Base-by-base conservation (phyloP, 148 eudicot species). In the Rhododendron molle region DNA sequence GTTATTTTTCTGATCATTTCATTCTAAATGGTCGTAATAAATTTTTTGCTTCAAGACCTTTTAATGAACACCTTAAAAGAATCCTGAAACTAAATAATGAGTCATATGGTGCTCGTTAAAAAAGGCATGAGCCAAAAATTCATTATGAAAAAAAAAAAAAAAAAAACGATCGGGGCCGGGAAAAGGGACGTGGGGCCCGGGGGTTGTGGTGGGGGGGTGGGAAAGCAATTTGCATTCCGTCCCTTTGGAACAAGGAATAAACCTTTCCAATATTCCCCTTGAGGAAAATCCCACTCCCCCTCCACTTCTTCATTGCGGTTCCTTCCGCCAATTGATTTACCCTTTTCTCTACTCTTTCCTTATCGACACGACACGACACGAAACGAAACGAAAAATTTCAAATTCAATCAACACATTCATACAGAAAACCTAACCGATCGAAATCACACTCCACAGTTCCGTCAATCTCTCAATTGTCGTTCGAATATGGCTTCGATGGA, bases 401-500 rank as follows among this genome's bases (percentile, higher is more conserved):
- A 69, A 69, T 69, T 69, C 34, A 28, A 69, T 69, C 34, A 69
- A 52, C 6, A 9, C 21, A 1, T 13, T 16, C 49, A 12, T 0
- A 8, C 9, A 6, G 32, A 38, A 12, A 81, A 15, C 15, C 49
- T 12, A 23, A 12, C 40, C 38, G 83, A 81, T 60, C 83, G 15
- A 23, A 81, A 12, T 81, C 83, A n/a, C 38, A 11, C 72, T 56
- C 21, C 49, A 38, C 49, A 21, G 10, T 10, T 38, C 69, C 60
- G 0, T 81, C 72, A 11, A 56, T 60, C 83, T 58, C 30, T 81
- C 56, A 7, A 14, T 67, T 28, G 10, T 52, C n/a, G 43, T 34
- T 38, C 58, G 67, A 56, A 58, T 58, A 94, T 94, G 96, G 94
- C 91, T 49, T 95, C 97, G 3, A 93, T 89, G 20, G 95, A 93